Evolutionary conservation across 2,329 filamentous ascomycete species (phyloP).

Genomic region (Cladophialophora exuberans): DNA sequence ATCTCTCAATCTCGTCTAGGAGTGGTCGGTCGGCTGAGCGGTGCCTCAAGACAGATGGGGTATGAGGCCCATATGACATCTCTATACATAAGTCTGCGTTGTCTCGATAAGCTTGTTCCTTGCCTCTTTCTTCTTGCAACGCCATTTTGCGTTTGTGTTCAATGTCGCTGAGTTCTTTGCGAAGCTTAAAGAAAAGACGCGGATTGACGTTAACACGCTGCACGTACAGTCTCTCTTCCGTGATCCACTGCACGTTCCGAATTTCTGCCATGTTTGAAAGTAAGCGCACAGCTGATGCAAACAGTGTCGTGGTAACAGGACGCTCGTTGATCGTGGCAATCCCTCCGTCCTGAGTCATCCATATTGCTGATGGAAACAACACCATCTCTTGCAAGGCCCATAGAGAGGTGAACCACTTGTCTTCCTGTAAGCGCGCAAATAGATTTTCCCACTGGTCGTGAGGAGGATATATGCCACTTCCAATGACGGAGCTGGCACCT

Average conservation of each 20-base stretch:
- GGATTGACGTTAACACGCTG: background rate
- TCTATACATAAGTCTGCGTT: background rate
- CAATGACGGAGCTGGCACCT: background rate
- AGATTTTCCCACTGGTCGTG: background rate
- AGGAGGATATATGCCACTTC: background rate
- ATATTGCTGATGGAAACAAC: background rate
- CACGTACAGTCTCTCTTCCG: background rate
- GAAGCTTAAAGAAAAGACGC: background rate
- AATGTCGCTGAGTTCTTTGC: background rate
- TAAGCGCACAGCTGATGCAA: background rate
- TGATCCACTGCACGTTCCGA: background rate
- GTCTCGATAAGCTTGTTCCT: background rate
- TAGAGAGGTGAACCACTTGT: background rate
- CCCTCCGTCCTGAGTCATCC: slow-evolving; percentile 1
- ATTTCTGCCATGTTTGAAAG: background rate
- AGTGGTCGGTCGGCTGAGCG: background rate
- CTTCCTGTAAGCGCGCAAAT: background rate
- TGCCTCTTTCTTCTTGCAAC: background rate
- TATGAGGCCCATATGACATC: background rate
- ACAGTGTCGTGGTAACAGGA: background rate
- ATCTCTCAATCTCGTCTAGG: background rate
- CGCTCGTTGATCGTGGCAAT: background rate
- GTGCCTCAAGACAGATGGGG: background rate
- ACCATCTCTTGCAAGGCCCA: slow-evolving; percentile 1
- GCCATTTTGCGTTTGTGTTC: background rate